Percentiles rank a stretch among this genome's conserved stretches.
These are phyloP conservation scores for Acidiella bohemica DNA, from an alignment of 495 filamentous ascomycete species.

Conservation along the genomic window DNA sequence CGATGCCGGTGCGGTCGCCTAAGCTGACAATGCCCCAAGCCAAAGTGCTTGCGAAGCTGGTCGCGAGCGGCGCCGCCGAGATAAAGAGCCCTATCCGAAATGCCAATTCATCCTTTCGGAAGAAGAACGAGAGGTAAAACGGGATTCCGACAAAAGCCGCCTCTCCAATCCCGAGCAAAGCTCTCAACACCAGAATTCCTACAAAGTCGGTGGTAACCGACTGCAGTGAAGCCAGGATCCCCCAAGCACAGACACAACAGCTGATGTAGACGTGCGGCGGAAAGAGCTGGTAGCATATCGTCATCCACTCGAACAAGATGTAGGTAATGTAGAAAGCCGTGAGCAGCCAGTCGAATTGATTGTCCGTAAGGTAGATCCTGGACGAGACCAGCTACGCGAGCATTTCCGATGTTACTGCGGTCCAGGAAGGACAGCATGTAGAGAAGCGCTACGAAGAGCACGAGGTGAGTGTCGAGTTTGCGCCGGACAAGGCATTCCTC, in stretches of 20 bases:
- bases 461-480: conserved; percentile 61
- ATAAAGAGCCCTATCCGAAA: conserved; percentile 48
- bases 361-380: conserved; percentile 46
- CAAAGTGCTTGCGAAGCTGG: conserved; percentile 55
- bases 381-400: conserved; percentile 57
- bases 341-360: conserved; percentile 53
- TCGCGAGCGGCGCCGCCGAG: conserved; percentile 48
- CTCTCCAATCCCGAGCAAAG: conserved; percentile 45
- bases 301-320: conserved; percentile 63
- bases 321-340: conserved; percentile 60
- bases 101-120: conserved; percentile 46
- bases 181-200: conserved; percentile 24
- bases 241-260: conserved; percentile 45
- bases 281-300: conserved; percentile 39
- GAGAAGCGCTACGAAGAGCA: conserved; percentile 64
- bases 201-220: conserved; percentile 45
- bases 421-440: conserved; percentile 76
- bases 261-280: conserved; percentile 44
- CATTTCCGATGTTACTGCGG: conserved; percentile 35
- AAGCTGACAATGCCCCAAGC: conserved; percentile 42
- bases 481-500: conserved; percentile 60
- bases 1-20: conserved; percentile 37
- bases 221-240: conserved; percentile 52
- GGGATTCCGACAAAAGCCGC: conserved; percentile 51
- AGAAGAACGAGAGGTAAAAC: conserved; percentile 51